Conservation (phyloP, 1,284 basidiomycete species). For the Leucoagaricus sp. region DNA sequence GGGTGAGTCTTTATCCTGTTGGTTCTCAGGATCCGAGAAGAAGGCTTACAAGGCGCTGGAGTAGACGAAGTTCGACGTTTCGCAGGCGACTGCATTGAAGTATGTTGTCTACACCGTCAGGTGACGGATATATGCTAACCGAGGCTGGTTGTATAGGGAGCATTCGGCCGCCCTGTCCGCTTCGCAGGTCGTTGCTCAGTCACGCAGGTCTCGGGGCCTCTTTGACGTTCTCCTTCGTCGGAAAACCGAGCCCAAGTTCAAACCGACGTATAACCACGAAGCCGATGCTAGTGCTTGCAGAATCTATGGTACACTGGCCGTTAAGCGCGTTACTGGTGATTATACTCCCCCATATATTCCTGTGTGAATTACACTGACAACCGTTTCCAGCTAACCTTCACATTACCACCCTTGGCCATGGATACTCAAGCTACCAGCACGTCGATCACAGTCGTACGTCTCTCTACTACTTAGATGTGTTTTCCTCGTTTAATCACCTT, state of each 20-base stretch:
- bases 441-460: conserved; percentile 80
- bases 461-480: not conserved
- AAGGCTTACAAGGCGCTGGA: not conserved
- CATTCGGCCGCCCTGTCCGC: conserved; percentile 69
- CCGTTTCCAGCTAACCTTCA: conserved; percentile 74
- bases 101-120: conserved; percentile 30
- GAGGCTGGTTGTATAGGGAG: conserved; percentile 41
- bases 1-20: conserved; percentile 48
- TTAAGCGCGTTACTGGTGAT: conserved; percentile 88
- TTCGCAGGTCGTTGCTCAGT: conserved; percentile 67
- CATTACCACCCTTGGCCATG: conserved; percentile 92
- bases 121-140: not conserved
- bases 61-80: conserved; percentile 81
- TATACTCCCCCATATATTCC: not conserved
- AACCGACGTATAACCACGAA: conserved; percentile 72
- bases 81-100: conserved; percentile 78
- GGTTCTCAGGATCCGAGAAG: not conserved
- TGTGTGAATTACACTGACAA: not conserved
- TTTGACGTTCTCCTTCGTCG: conserved; percentile 57
- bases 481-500: not conserved
- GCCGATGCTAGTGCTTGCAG: conserved; percentile 75
- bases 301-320: conserved; percentile 81
- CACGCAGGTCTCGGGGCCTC: conserved; percentile 69
- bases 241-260: conserved; percentile 44
- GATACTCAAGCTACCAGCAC: conserved; percentile 86